Conservation (phyloP, 495 filamentous ascomycete species). For the Podospora bellae-mahoneyi region DNA sequence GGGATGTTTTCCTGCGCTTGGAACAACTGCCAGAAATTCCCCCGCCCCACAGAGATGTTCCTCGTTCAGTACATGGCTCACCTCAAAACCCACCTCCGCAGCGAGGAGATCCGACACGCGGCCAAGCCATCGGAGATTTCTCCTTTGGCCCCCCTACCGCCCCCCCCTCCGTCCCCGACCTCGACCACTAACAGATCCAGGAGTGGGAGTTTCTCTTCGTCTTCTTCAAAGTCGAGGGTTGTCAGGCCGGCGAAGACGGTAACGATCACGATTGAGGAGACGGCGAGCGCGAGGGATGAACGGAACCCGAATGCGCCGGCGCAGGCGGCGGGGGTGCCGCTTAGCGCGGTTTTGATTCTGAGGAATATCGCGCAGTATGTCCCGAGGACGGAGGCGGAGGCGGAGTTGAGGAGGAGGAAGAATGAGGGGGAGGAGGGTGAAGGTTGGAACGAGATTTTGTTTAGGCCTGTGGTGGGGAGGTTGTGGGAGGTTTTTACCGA, state of each 20-base stretch:
- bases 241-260: slow-evolving; percentile 53
- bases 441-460: slow-evolving; percentile 49
- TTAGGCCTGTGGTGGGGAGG: slow-evolving; percentile 47
- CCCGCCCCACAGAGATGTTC: slow-evolving; percentile 45
- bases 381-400: slow-evolving; percentile 55
- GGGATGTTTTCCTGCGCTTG: slow-evolving; percentile 51
- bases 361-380: slow-evolving; percentile 83
- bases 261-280: slow-evolving; percentile 57
- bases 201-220: slow-evolving; percentile 2
- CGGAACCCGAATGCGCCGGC: slow-evolving; percentile 49
- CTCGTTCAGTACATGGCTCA: slow-evolving; percentile 54
- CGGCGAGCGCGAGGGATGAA: slow-evolving; percentile 66
- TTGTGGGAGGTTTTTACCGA: slow-evolving; percentile 54
- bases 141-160: not conserved
- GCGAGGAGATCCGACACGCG: slow-evolving; percentile 30
- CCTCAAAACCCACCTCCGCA: slow-evolving; percentile 61
- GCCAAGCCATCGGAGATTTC: not conserved
- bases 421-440: slow-evolving; percentile 30
- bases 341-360: slow-evolving; percentile 79
- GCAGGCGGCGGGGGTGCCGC: slow-evolving; percentile 78
- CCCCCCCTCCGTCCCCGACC: not conserved
- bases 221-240: slow-evolving; percentile 36
- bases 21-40: slow-evolving; percentile 54
- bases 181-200: not conserved
- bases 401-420: slow-evolving; percentile 45